Evolutionary conservation across 306 rosid genomes (phyloP).

Genomic region (Coriaria nepalensis): DNA sequence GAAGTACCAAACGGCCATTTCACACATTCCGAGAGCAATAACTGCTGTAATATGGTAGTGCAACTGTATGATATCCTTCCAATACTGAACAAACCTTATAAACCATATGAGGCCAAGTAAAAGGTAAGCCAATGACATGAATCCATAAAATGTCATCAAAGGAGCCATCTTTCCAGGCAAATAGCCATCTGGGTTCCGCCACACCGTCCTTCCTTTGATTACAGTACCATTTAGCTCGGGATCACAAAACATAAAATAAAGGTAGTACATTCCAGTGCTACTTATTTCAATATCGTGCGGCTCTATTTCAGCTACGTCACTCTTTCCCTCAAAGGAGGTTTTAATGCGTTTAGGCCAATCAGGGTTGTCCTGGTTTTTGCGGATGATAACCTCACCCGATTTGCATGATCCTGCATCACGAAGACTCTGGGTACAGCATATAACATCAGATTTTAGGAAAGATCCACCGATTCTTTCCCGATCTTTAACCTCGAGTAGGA

Average conservation of each 20-base stretch:
- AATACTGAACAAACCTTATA: conserved; percentile 62
- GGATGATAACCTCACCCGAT: conserved; percentile 60
- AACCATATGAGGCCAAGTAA: conserved; percentile 72
- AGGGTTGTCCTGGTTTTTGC: conserved; percentile 28
- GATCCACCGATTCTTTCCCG: conserved; percentile 59
- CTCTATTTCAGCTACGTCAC: conserved; percentile 23
- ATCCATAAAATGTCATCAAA: conserved; percentile 59
- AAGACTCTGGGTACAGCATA: conserved; percentile 50
- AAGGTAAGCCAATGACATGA: conserved; percentile 80
- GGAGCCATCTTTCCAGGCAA: conserved; percentile 88
- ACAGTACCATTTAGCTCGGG: conserved; percentile 52
- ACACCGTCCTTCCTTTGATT: conserved; percentile 65
- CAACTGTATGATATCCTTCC: conserved; percentile 71
- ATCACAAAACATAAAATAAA: conserved; percentile 77
- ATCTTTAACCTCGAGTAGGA: conserved; percentile 65
- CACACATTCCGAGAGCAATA: conserved; percentile 90
- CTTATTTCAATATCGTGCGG: conserved; percentile 25
- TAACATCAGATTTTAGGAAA: conserved; percentile 36
- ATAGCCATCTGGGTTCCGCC: conserved; percentile 83
- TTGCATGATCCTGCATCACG: conserved; percentile 32
- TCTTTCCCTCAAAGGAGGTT: conserved; percentile 48
- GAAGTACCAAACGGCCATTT: conserved; percentile 92
- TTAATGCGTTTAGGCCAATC: conserved; percentile 48
- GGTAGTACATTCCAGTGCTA: conserved; percentile 78
- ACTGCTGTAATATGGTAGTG: conserved; percentile 82